A percentile compares a stretch with the other conserved stretches of the same genome.
Conservation (phyloP, 768 basidiomycete genomes). For the Amanita polypyramis region DNA sequence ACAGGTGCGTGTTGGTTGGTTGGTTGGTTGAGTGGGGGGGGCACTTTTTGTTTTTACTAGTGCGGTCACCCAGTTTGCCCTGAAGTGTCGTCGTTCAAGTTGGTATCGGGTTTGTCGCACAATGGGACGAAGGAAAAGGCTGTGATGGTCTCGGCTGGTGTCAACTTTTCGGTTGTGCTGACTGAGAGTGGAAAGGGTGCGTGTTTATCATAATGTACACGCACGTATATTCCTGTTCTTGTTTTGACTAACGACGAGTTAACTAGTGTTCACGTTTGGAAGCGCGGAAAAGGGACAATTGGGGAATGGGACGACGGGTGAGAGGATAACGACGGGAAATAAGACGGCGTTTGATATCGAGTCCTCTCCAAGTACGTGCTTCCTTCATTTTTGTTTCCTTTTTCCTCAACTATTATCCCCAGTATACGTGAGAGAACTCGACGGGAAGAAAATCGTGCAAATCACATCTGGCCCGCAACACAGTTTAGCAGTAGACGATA, state of each 20-base stretch:
- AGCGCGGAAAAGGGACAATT: conserved; percentile 90
- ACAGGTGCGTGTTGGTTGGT: conserved; percentile 71
- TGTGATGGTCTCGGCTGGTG: conserved; percentile 68
- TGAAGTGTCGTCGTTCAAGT: conserved; percentile 58
- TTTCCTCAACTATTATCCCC: not conserved
- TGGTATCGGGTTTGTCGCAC: conserved; percentile 45
- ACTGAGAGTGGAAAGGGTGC: conserved; percentile 74
- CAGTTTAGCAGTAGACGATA: conserved; percentile 66
- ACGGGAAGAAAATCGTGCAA: conserved; percentile 67
- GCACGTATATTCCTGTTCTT: not conserved
- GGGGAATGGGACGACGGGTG: conserved; percentile 90
- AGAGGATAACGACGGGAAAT: conserved; percentile 78
- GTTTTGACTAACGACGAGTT: not conserved
- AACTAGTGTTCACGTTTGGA: conserved; percentile 76
- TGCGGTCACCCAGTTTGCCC: conserved; percentile 61
- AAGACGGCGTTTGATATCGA: conserved; percentile 79
- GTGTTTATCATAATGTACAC: too few species aligned
- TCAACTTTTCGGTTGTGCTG: conserved; percentile 76
- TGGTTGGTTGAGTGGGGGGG: too few species aligned
- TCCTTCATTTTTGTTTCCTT: conserved; percentile 1
- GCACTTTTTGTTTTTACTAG: too few species aligned
- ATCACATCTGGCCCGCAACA: conserved; percentile 88
- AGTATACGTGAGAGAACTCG: conserved; percentile 71
- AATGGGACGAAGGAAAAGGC: conserved; percentile 55
- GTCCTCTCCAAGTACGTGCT: conserved; percentile 45